Evolutionary conservation across 768 basidiomycete species (phyloP).

Genomic region (Rhodotorula babjevae): DNA sequence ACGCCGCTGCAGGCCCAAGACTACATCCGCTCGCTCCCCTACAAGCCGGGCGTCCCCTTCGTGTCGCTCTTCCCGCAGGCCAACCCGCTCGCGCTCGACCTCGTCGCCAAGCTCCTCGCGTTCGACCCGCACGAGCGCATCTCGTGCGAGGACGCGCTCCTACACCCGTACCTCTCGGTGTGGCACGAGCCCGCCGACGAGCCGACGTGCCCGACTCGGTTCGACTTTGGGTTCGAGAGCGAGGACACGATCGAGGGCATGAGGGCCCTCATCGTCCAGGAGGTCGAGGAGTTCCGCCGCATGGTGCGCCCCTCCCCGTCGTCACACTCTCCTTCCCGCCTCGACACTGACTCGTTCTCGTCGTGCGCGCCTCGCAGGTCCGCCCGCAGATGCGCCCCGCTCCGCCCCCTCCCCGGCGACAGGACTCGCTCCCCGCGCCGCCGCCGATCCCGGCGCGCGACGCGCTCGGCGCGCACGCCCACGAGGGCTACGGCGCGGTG

Average conservation of each 20-base stretch:
- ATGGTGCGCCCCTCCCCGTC: constrained; percentile 61
- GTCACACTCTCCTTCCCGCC: background rate
- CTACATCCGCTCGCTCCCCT: constrained; percentile 95
- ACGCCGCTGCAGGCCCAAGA: constrained; percentile 81
- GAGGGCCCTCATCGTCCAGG: constrained; percentile 89
- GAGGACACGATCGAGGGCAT: constrained; percentile 97
- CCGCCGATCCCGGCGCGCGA: constrained; percentile 75
- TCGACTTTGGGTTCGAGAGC: constrained; percentile 93
- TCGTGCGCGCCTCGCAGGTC: constrained; percentile 15
- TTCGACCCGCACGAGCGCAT: constrained; percentile 97
- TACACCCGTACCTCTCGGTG: constrained; percentile 81
- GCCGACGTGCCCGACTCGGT: constrained; percentile 53
- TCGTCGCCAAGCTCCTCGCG: constrained; percentile 81
- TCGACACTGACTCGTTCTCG: background rate
- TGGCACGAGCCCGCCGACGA: constrained; percentile 78
- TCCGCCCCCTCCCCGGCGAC: background rate
- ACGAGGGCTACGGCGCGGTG: constrained; percentile 54
- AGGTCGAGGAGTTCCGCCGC: constrained; percentile 81
- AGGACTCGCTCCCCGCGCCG: background rate
- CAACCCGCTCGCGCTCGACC: constrained; percentile 87
- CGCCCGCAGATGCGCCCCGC: background rate
- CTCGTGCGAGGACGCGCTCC: constrained; percentile 89
- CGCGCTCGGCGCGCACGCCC: constrained; percentile 77
- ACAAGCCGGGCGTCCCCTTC: constrained; percentile 91
- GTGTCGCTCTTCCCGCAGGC: constrained; percentile 86